phyloP scores from a whole-genome alignment of 2,329 filamentous ascomycete genomes.

The Diaporthe helianthi region DNA sequence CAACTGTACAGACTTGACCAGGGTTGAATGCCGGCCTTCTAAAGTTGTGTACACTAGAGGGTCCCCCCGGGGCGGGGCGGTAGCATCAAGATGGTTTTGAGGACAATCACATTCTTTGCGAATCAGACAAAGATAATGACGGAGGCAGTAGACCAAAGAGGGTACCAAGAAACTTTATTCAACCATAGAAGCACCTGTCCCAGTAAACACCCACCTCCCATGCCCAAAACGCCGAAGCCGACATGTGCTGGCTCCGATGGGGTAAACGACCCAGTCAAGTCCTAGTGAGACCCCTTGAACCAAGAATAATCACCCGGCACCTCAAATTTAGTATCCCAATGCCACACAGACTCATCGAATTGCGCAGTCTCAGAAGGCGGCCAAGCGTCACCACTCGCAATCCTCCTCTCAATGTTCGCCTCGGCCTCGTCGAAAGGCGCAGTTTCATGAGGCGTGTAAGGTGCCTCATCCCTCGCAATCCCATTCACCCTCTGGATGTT shows the following conservation, averaged over 20 bases:
- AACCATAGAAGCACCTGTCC: not conserved
- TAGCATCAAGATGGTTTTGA: not conserved
- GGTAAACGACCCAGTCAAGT: no score
- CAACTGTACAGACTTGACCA: not conserved
- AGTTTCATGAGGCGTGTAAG: no score
- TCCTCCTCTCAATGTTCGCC: no score
- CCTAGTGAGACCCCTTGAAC: not conserved
- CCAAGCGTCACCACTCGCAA: no score
- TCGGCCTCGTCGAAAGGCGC: no score
- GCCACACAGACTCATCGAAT: no score
- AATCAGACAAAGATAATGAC: rapidly evolving
- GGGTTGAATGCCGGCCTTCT: no score
- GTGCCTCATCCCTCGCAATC: no score
- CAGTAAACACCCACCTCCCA: not conserved
- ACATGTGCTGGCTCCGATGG: not conserved
- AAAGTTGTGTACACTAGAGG: no score
- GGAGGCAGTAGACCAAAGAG: not conserved
- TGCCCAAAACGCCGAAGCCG: not conserved
- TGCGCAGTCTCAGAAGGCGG: no score
- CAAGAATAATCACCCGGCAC: not conserved
- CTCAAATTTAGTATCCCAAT: not conserved
- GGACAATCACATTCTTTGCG: not conserved
- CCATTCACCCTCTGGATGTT: not conserved
- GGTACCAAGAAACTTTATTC: not conserved
- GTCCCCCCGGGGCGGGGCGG: no score